These are phyloP conservation scores for Capsicum pubescens DNA, from an alignment of 257 asterid species.

Conservation along the genomic window DNA sequence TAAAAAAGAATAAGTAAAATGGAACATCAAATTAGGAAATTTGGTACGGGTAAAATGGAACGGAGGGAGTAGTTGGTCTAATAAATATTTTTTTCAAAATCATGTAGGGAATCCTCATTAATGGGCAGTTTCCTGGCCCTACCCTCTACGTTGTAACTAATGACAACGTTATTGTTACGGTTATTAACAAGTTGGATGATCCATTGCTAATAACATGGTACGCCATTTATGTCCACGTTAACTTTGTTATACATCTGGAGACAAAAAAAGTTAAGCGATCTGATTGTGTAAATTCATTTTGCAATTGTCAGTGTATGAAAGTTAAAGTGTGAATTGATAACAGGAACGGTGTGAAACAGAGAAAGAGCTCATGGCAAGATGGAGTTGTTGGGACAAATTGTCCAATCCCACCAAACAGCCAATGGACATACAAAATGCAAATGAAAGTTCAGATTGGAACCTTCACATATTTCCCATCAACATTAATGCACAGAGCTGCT, in stretches of 20 bases:
- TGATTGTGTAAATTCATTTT: too few relatives aligned
- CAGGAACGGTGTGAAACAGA: conserved; percentile 83
- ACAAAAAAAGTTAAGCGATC: too few relatives aligned
- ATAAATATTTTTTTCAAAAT: not conserved
- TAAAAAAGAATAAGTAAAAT: too few relatives aligned
- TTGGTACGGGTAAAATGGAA: too few relatives aligned
- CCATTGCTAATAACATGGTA: conserved; percentile 86
- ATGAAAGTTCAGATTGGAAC: conserved; percentile 87
- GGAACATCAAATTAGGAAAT: too few relatives aligned
- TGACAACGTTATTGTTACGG: conserved; percentile 63
- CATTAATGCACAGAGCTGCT: conserved; percentile 67
- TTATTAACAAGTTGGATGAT: conserved; percentile 66
- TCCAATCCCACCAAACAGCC: conserved; percentile 77
- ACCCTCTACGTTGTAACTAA: conserved; percentile 64
- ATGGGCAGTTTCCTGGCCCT: conserved; percentile 88
- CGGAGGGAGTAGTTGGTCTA: not conserved
- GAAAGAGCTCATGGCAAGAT: conserved; percentile 80
- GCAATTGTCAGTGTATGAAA: too few relatives aligned
- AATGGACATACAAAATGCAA: conserved; percentile 83
- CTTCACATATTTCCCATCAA: conserved; percentile 69
- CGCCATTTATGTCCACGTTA: not conserved
- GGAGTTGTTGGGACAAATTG: conserved; percentile 96
- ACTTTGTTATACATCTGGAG: not conserved
- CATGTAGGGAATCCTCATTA: conserved; percentile 76
- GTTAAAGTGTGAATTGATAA: not conserved